A percentile compares a stretch with the other conserved stretches of the same genome.
These are phyloP conservation scores for Pleurotus cornucopiae DNA, from an alignment of 768 basidiomycete species.

Conservation along the genomic window DNA sequence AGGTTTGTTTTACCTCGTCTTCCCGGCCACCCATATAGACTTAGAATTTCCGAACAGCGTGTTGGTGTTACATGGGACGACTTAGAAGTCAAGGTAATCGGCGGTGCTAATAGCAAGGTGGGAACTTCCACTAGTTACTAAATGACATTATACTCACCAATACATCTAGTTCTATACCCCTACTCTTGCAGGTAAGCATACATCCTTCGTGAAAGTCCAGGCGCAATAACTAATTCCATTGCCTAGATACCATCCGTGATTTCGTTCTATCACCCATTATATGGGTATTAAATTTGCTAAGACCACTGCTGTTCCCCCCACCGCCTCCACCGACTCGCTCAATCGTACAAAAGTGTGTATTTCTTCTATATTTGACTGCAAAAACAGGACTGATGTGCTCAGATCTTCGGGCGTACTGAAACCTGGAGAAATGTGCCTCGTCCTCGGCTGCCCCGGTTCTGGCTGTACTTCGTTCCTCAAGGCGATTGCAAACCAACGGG, in stretches of 20 bases:
- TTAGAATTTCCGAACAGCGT: slow-evolving; percentile 29
- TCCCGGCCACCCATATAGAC: not conserved
- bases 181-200: slow-evolving; percentile 49
- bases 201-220: not conserved
- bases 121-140: slow-evolving; percentile 4
- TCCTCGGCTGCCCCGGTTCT: slow-evolving; percentile 77
- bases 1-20: slow-evolving; percentile 24
- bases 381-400: too few species aligned
- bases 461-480: slow-evolving; percentile 89
- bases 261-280: slow-evolving; percentile 52
- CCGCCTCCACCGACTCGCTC: slow-evolving; percentile 37
- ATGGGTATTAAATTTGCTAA: slow-evolving; percentile 39
- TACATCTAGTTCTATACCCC: slow-evolving; percentile 46
- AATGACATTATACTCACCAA: not conserved
- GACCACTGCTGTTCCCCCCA: slow-evolving; percentile 31
- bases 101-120: slow-evolving; percentile 55
- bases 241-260: slow-evolving; percentile 42
- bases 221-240: not conserved
- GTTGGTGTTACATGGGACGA: slow-evolving; percentile 76
- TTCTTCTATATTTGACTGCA: not conserved
- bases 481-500: slow-evolving; percentile 71
- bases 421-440: slow-evolving; percentile 84
- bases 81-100: slow-evolving; percentile 57
- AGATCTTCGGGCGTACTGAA: slow-evolving; percentile 68
- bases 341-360: slow-evolving; percentile 54